These are phyloP conservation scores for Chaetomium olivaceum DNA, from an alignment of 2,329 filamentous ascomycete genomes.

Conservation along the genomic window DNA sequence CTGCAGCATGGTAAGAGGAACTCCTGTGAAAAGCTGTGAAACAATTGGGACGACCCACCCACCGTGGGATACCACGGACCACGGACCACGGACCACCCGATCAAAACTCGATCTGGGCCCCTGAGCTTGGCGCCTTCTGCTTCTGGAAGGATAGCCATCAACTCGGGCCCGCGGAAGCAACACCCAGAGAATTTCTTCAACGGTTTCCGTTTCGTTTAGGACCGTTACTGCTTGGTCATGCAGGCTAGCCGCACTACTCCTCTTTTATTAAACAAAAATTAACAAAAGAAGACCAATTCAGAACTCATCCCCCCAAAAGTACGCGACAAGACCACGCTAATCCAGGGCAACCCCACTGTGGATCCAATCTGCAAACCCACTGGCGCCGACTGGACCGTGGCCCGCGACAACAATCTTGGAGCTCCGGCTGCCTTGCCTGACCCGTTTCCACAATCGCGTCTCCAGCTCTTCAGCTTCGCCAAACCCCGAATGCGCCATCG, in stretches of 20 bases:
- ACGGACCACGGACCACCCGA: neutral
- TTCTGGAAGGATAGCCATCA: constrained; percentile 2
- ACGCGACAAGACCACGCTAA: neutral
- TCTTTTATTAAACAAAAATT: neutral
- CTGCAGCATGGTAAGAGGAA: neutral
- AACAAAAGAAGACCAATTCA: neutral
- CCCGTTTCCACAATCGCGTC: constrained; percentile 24
- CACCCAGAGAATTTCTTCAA: constrained; percentile 1
- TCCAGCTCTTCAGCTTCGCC: constrained; percentile 15
- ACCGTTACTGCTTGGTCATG: neutral
- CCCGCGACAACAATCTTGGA: constrained; percentile 26
- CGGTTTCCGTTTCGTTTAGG: constrained; percentile 1
- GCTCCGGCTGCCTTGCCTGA: constrained; percentile 19
- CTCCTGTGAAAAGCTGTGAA: neutral
- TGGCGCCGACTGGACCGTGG: neutral
- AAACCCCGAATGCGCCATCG: neutral
- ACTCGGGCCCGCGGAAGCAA: neutral
- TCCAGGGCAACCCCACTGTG: constrained; percentile 17
- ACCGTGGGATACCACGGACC: neutral
- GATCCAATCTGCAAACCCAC: constrained; percentile 4
- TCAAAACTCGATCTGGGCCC: neutral
- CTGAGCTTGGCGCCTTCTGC: constrained; percentile 9
- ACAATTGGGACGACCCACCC: neutral
- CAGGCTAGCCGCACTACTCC: neutral
- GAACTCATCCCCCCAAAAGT: neutral